A percentile compares a stretch with the other conserved stretches of the same genome.
These are phyloP conservation scores for Fraxinus baroniana DNA, from an alignment of 305 asterid genomes.

Conservation along the genomic window DNA sequence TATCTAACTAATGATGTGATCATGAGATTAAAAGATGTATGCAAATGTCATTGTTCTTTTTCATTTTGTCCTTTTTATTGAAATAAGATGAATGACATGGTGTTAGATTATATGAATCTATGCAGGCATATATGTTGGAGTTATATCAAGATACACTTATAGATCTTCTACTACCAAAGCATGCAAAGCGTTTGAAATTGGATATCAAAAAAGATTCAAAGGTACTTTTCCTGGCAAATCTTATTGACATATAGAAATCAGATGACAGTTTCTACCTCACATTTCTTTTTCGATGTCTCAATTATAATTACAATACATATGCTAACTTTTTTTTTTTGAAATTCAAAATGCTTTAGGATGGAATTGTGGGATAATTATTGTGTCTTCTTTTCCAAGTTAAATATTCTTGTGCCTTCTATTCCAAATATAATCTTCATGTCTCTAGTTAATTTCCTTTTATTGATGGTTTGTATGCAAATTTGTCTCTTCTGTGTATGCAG, in stretches of 20 bases:
- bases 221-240: slow-evolving; percentile 38
- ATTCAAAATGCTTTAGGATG: not conserved
- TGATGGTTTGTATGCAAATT: slow-evolving; percentile 8
- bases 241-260: not conserved
- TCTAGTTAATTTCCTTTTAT: not conserved
- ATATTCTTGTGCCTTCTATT: not conserved
- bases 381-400: not conserved
- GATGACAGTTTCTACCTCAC: not conserved
- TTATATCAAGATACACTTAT: slow-evolving; percentile 83
- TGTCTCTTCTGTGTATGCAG: slow-evolving; percentile 33
- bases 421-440: not conserved
- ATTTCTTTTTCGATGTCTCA: not conserved
- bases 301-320: not conserved
- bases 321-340: not conserved
- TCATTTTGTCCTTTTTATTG: not conserved
- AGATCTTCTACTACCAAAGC: slow-evolving; percentile 76
- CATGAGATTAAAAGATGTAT: not conserved
- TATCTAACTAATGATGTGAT: not conserved
- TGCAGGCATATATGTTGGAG: slow-evolving; percentile 94
- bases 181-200: slow-evolving; percentile 62
- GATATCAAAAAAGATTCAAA: slow-evolving; percentile 89
- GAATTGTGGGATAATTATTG: not conserved
- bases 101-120: slow-evolving; percentile 15
- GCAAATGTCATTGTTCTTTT: not conserved
- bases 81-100: slow-evolving; percentile 2